Evolutionary conservation across 768 basidiomycete genomes (phyloP).

Genomic region (Amanita phalloides): DNA sequence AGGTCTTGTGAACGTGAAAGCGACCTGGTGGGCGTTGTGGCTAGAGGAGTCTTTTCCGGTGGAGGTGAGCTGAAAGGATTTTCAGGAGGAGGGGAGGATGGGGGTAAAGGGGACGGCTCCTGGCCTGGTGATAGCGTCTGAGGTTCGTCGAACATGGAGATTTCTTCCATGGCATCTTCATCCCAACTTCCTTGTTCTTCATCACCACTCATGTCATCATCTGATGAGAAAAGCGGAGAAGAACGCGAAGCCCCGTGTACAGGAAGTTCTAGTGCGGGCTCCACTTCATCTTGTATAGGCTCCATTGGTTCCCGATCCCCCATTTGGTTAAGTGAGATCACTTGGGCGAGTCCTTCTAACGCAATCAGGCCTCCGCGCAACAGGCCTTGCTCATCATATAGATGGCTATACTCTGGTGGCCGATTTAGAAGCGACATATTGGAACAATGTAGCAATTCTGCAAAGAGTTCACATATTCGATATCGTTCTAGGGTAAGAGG

Average conservation of each 20-base stretch:
- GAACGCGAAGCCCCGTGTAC: constrained; percentile 44
- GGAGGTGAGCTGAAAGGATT: constrained; percentile 14
- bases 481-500: constrained; percentile 94
- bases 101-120: constrained; percentile 23
- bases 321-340: constrained; percentile 57
- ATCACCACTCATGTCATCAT: constrained; percentile 51
- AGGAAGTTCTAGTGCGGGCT: constrained; percentile 59
- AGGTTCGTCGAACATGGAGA: constrained; percentile 63
- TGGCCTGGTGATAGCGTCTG: constrained; percentile 18
- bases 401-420: constrained; percentile 45
- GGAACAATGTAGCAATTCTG: constrained; percentile 94
- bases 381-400: constrained; percentile 78
- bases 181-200: constrained; percentile 67
- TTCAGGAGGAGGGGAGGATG: constrained; percentile 19
- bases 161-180: constrained; percentile 77
- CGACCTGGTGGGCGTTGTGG: constrained; percentile 13
- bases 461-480: constrained; percentile 92
- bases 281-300: constrained; percentile 34
- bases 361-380: constrained; percentile 80
- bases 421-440: constrained; percentile 97
- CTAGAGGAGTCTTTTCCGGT: constrained; percentile 17
- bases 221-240: constrained; percentile 22
- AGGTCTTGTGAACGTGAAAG: constrained; percentile 13
- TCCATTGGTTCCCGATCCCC: constrained; percentile 41
- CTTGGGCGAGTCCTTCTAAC: constrained; percentile 78